These are phyloP conservation scores for Pichia occidentalis DNA, from an alignment of 805 yeast species.

Conservation along the genomic window DNA sequence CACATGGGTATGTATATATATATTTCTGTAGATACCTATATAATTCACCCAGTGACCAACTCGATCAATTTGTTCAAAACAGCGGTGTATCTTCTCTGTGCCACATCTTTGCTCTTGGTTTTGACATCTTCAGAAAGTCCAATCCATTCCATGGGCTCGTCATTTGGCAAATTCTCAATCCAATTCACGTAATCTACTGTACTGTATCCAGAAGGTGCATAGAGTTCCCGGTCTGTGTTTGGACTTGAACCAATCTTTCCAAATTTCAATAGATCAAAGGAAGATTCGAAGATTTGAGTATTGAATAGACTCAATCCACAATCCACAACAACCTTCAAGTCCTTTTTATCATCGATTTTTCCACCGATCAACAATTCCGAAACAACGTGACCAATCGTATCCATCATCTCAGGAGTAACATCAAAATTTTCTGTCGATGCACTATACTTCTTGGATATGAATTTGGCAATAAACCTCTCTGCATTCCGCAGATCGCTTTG, in stretches of 20 bases:
- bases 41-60: no score
- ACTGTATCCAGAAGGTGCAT: conserved; percentile 43
- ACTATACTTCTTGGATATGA: conserved; percentile 26
- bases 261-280: conserved; percentile 2
- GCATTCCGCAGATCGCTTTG: conserved; percentile 63
- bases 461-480: conserved; percentile 35
- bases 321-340: conserved; percentile 31
- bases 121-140: conserved; percentile 20
- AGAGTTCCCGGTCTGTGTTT: conserved; percentile 16
- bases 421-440: conserved; percentile 4
- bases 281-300: conserved; percentile 30
- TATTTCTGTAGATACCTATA: no score
- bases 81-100: not conserved
- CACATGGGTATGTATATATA: no score
- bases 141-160: conserved; percentile 33
- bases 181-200: conserved; percentile 32
- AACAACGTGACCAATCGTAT: conserved; percentile 37
- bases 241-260: not conserved
- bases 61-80: not conserved
- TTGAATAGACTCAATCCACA: conserved; percentile 37
- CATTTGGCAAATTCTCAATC: conserved; percentile 48
- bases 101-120: conserved; percentile 2
- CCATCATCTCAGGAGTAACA: conserved; percentile 1
- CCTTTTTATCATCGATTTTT: conserved; percentile 40
- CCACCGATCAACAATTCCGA: conserved; percentile 63